These are phyloP conservation scores for Xylogone sp. DNA, from an alignment of 2,329 filamentous ascomycete species.

Conservation along the genomic window DNA sequence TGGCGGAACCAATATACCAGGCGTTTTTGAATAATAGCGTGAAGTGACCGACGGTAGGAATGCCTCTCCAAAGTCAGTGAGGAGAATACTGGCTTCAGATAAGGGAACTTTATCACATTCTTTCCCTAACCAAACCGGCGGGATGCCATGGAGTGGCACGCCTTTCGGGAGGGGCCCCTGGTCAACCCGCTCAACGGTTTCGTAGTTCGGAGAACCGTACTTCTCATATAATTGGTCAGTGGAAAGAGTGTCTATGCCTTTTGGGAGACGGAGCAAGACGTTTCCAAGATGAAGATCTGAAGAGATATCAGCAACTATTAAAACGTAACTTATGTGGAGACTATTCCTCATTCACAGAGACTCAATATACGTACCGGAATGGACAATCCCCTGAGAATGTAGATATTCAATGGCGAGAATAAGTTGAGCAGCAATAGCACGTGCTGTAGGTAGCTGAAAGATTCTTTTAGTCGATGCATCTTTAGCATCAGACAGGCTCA, in stretches of 20 bases:
- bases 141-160: neutral
- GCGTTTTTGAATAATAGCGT: constrained; percentile 3
- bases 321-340: neutral
- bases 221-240: constrained; percentile 16
- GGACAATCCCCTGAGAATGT: constrained; percentile 16
- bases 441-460: constrained; percentile 17
- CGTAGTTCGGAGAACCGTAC: constrained; percentile 16
- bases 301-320: too few relatives aligned
- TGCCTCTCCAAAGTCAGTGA: constrained; percentile 10
- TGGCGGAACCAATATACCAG: constrained; percentile 1
- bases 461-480: constrained; percentile 16
- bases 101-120: constrained; percentile 1
- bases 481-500: constrained; percentile 19
- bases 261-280: constrained; percentile 16
- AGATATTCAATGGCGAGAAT: constrained; percentile 17
- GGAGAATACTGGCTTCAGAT: constrained; percentile 3
- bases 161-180: neutral
- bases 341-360: neutral
- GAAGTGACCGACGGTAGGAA: neutral
- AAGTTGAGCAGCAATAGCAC: constrained; percentile 21
- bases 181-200: neutral
- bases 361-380: neutral
- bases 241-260: constrained; percentile 13
- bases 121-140: constrained; percentile 3
- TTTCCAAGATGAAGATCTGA: constrained; percentile 24